Base-by-base conservation (phyloP, 192 early-diverging fungal species). In the Coemansia sp. region DNA sequence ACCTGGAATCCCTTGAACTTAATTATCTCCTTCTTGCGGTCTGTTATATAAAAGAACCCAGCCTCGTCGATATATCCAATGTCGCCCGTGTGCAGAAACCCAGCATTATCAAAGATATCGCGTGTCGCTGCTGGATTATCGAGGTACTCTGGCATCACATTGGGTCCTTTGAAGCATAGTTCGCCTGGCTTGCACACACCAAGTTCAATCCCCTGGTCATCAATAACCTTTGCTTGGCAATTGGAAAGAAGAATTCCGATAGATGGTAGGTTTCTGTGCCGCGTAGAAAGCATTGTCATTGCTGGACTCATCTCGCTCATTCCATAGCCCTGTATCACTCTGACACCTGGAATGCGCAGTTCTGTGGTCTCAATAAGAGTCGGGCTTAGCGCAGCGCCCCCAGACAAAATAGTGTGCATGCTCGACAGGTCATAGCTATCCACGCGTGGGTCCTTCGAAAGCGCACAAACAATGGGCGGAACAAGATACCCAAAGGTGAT, bases 21-120 rank as follows among this genome's bases (percentile, higher is more conserved):
- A 78, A 95, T 96, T 9, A 95, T 79, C 65, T 94, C 92, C 84
- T 95, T 98, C 25, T 90, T 67, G 19, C 95, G 89, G 68, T 90
- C 90, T 8, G 85, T 81, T 26, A 88, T 83, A 65, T 75, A 87
- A 59, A 88, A 86, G 56, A 86, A 70, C 6, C 88, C 90, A 3
- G 86, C 52, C 26, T 72, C 73, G 62, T 93, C 88, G 10, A 88
- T 71, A 18, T 83, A 56, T 0, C 85, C 93, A 31, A 98, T 77
- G 67, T 98, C 96, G 26, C 89, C 89, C 7, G 91, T 95, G 52
- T 91, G 91, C 25, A 94, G 71, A 79, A 86, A 96, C 0, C 91
- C 89, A 27, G 91, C 90, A 0, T 61, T 18, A 67, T 88, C 88
- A 65, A 95, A 83, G n/a, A 88, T 87, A 0, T 87, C 83, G 12